Evolutionary conservation across 2,329 filamentous ascomycete species (phyloP), one percentile per base, ranked within the genome.

Genomic region (Chaetomiaceae sp.): DNA sequence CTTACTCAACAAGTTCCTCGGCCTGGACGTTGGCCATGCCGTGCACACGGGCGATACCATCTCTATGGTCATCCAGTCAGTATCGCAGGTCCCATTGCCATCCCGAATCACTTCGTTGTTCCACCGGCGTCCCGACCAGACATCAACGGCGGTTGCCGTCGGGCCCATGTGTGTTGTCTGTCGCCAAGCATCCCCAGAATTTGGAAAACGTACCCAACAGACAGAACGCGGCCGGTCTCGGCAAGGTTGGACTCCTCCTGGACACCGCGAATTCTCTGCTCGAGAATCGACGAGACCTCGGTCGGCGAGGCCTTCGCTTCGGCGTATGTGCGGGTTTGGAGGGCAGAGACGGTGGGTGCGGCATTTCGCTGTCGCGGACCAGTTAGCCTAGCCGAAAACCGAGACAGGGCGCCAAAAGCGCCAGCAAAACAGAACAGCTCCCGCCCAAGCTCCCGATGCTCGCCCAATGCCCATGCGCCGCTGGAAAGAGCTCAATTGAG

Each of bases 1-100:
- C 90, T 70, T 90, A 96, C 91, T 99, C 94, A 74, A 99, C 94
- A 75, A 99, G 88, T 84, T 99, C 94, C 81, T 99, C 94, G 69
- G 94, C 92, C 84, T 99, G 94, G 79, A 99, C 94, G 76, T 99
- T 99, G 88, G 85, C 89, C 90, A 99, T 91, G 74, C 94, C 94
- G 78, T 99, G 91, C 67, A 99, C 92, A 91, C 94, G 92, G 75
- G 94, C 94, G 73, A 99, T 99, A 95, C 94, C 94, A 81, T 99
- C 94, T 94, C 94, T 97, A 68, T 75, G 56, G 50, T 33, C 46
- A 37, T 47, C 33, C 40, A 46, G 57, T 62, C 34, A 62, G 61
- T 57, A 23, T 56, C 43, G 33, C 37, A 50, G 50, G 33, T 47
- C 44, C 23, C 20, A 10, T 65, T 23, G 29, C 59, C 73, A 69